A percentile compares a stretch with the other conserved stretches of the same genome.
phyloP scores from a whole-genome alignment of 2,329 filamentous ascomycete species.

The Fonsecaea erecta region DNA sequence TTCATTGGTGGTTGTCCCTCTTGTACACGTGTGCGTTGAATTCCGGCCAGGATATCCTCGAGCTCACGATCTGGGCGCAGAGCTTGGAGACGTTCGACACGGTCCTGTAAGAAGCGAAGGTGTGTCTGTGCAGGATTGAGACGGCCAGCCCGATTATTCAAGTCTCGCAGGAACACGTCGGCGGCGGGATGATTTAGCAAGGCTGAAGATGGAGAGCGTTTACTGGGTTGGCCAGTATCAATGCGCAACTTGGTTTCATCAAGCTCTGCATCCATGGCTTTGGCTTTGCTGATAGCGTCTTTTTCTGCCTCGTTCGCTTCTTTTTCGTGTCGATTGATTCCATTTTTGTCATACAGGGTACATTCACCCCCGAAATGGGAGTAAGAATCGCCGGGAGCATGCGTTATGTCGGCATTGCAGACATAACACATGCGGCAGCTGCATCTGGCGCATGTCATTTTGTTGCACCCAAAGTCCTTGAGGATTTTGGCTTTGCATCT shows the following conservation, averaged over 20 bases:
- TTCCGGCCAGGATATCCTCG: slow-evolving; percentile 1
- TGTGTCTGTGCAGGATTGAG: slow-evolving; percentile 14
- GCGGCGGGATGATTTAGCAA: slow-evolving; percentile 20
- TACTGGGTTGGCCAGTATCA: slow-evolving; percentile 23
- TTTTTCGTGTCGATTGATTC: slow-evolving; percentile 36
- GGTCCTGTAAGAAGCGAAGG: slow-evolving; percentile 10
- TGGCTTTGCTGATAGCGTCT: slow-evolving; percentile 40
- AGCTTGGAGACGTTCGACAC: slow-evolving; percentile 8
- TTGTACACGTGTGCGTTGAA: neutral
- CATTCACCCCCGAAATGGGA: slow-evolving; percentile 70
- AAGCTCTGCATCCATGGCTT: slow-evolving; percentile 38
- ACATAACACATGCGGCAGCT: slow-evolving; percentile 59
- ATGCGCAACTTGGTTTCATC: slow-evolving; percentile 34
- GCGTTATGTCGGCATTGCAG: slow-evolving; percentile 66
- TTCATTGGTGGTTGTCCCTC: neutral
- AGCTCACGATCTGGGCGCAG: slow-evolving; percentile 19
- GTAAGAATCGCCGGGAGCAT: slow-evolving; percentile 58
- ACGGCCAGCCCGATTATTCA: slow-evolving; percentile 14
- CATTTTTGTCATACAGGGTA: slow-evolving; percentile 67
- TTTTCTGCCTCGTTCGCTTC: slow-evolving; percentile 42
- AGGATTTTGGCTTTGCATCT: slow-evolving; percentile 74
- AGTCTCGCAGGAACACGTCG: slow-evolving; percentile 13
- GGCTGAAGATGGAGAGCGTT: neutral
- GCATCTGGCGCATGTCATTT: slow-evolving; percentile 74
- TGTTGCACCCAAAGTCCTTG: slow-evolving; percentile 81